Conservation (phyloP, 495 filamentous ascomycete genomes). For the Neurospora tetrasperma region DNA sequence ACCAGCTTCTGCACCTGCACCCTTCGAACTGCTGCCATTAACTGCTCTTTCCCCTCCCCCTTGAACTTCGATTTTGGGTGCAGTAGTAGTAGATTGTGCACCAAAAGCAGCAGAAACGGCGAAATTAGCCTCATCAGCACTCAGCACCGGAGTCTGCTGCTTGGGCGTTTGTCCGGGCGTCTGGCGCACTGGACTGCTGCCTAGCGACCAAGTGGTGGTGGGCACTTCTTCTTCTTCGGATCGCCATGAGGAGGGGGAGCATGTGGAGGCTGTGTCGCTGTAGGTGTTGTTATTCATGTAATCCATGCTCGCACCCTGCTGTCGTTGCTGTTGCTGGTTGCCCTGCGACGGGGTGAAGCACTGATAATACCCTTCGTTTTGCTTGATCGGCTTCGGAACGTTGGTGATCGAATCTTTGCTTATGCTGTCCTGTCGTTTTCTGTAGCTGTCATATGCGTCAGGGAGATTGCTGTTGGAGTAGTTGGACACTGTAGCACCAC, state of each 20-base stretch:
- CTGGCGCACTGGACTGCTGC: conserved; percentile 27
- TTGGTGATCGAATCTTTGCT: conserved; percentile 39
- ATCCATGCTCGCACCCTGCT: conserved; percentile 1
- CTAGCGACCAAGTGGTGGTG: conserved; percentile 36
- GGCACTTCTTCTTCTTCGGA: conserved; percentile 28
- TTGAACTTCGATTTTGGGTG: too few species aligned
- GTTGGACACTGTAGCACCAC: background rate
- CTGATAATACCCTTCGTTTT: conserved; percentile 44
- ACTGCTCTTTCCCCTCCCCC: background rate
- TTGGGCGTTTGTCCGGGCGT: conserved; percentile 16
- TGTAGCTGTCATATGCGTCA: conserved; percentile 2
- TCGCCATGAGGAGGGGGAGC: background rate
- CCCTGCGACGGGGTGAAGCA: conserved; percentile 29
- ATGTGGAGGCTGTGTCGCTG: conserved; percentile 2
- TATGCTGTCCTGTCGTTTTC: conserved; percentile 8
- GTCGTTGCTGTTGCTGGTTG: conserved; percentile 13
- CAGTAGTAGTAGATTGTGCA: too few species aligned
- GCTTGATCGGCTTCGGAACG: conserved; percentile 34
- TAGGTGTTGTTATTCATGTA: conserved; percentile 6
- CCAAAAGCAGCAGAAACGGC: background rate
- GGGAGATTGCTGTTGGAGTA: background rate
- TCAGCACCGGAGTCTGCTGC: conserved; percentile 18
- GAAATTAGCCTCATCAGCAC: background rate
- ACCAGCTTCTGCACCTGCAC: background rate
- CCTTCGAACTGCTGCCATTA: background rate